Conservation (phyloP, 2,329 filamentous ascomycete species). For the Cytospora paraplurivora region DNA sequence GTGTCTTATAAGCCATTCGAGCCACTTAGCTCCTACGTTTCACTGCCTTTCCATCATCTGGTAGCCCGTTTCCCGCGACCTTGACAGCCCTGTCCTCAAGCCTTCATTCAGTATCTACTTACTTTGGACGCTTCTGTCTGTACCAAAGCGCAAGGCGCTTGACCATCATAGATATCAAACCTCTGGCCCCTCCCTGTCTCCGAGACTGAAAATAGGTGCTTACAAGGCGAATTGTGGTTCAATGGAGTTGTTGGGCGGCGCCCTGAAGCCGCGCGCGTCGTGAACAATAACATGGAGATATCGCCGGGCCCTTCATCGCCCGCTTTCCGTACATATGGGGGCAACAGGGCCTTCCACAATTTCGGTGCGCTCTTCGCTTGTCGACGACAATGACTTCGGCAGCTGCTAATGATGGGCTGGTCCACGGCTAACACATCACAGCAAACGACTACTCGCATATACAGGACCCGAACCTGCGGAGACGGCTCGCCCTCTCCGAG, state of each 20-base stretch:
- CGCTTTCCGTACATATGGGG: constrained; percentile 53
- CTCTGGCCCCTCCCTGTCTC: neutral
- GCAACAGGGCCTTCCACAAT: constrained; percentile 72
- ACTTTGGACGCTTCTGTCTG: neutral
- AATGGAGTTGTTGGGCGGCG: neutral
- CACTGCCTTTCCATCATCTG: constrained; percentile 11
- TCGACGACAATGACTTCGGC: neutral
- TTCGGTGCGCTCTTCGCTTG: constrained; percentile 45
- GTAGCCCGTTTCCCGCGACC: neutral
- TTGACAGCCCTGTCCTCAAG: neutral
- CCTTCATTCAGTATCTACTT: neutral
- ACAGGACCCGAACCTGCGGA: constrained; percentile 72
- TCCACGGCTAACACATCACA: constrained; percentile 16
- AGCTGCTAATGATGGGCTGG: constrained; percentile 32
- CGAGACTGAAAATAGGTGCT: neutral
- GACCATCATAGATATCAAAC: neutral
- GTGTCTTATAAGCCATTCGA: constrained; percentile 18
- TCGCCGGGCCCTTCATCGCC: neutral
- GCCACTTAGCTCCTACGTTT: constrained; percentile 4
- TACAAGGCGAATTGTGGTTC: neutral
- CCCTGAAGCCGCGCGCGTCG: neutral
- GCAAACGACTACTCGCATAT: constrained; percentile 55
- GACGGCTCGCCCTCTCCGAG: constrained; percentile 74
- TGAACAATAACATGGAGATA: constrained; percentile 13
- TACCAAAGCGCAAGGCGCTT: neutral